Conservation (phyloP, 352 stramenopile species). For the Elongisporangium anandrum region DNA sequence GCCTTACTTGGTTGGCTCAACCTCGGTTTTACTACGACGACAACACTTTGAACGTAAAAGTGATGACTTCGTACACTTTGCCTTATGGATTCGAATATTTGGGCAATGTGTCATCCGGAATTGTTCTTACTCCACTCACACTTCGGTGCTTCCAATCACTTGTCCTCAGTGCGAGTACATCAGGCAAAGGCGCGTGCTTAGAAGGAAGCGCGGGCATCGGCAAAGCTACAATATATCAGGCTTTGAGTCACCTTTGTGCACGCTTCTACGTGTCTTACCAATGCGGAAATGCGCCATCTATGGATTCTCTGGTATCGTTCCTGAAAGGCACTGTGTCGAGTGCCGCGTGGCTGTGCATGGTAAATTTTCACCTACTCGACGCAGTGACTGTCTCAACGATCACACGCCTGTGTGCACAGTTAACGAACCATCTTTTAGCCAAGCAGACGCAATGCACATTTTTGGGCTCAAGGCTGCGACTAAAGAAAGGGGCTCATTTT, state of each 20-base stretch:
- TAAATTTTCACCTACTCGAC: constrained; percentile 28
- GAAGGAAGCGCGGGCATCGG: constrained; percentile 27
- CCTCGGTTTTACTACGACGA: constrained; percentile 68
- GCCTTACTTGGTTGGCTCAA: constrained; percentile 49
- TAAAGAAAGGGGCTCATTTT: constrained; percentile 49
- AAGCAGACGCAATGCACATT: constrained; percentile 38
- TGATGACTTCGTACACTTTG: constrained; percentile 43
- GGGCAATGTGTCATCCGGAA: constrained; percentile 32
- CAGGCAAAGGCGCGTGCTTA: constrained; percentile 38
- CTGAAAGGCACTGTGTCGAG: constrained; percentile 43
- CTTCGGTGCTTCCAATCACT: constrained; percentile 60
- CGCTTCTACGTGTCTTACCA: constrained; percentile 40
- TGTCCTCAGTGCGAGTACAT: constrained; percentile 25
- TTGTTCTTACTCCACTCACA: constrained; percentile 54
- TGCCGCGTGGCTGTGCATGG: constrained; percentile 54
- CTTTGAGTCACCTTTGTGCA: constrained; percentile 43
- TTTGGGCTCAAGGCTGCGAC: constrained; percentile 28
- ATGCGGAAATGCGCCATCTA: constrained; percentile 17
- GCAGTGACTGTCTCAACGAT: constrained; percentile 15
- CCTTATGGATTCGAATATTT: constrained; percentile 72
- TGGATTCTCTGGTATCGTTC: constrained; percentile 33
- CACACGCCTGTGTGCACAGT: constrained; percentile 36
- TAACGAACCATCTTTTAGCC: constrained; percentile 30
- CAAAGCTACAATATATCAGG: constrained; percentile 37
- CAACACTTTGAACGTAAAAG: constrained; percentile 35